Conservation (phyloP, 129 eudicot genomes). For the Arctium lappa region DNA sequence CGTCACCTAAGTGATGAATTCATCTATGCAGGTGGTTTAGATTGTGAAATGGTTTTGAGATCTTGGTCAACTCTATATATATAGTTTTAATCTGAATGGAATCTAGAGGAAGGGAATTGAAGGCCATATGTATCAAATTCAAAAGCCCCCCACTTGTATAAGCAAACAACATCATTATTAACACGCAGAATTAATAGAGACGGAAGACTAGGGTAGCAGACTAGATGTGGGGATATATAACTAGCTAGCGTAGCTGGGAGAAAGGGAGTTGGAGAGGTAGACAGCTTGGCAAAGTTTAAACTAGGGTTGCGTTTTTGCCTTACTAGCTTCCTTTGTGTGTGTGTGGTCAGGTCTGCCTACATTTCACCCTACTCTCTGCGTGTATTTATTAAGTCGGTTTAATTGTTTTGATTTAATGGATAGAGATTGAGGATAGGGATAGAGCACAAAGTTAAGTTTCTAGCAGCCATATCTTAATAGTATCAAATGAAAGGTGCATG, state of each 20-base stretch:
- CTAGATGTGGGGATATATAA: too few species aligned
- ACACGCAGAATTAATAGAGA: too few species aligned
- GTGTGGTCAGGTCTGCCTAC: background rate
- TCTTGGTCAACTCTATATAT: slow-evolving; percentile 6
- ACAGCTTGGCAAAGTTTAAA: too few species aligned
- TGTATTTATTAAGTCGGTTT: too few species aligned
- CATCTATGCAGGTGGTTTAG: background rate
- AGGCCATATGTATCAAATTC: background rate
- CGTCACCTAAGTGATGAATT: background rate
- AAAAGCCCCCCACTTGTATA: too few species aligned
- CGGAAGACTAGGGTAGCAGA: too few species aligned
- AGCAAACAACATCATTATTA: too few species aligned
- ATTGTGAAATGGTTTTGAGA: background rate
- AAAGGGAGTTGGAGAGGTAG: too few species aligned
- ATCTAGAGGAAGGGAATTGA: background rate
- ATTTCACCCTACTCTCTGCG: background rate
- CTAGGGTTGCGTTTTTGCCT: too few species aligned
- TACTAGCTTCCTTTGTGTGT: too few species aligned
- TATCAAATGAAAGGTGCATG: slow-evolving; percentile 17
- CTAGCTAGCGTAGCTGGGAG: too few species aligned
- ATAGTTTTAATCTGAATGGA: background rate
- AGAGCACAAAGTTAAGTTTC: background rate
- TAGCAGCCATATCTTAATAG: slow-evolving; percentile 3
- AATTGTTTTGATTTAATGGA: background rate
- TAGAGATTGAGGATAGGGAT: background rate